phyloP scores from a whole-genome alignment of 768 basidiomycete species.

The Auricularia cornea region DNA sequence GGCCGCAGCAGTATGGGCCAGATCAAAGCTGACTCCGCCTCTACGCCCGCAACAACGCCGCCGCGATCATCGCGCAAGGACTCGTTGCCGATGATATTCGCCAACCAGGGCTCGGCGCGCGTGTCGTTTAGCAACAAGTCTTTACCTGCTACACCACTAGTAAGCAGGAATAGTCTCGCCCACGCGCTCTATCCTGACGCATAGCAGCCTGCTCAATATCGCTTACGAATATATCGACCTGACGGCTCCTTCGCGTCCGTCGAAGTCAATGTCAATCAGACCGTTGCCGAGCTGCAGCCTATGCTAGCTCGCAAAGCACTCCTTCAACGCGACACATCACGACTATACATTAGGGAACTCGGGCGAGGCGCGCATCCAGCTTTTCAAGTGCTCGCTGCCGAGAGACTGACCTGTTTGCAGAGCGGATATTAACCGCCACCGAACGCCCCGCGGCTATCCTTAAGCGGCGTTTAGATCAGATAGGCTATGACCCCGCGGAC shows the following conservation, averaged over 20 bases:
- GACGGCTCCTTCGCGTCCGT: slow-evolving; percentile 68
- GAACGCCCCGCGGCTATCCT: slow-evolving; percentile 85
- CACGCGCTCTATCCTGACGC: not conserved
- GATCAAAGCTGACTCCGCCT: not conserved
- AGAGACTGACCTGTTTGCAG: slow-evolving; percentile 32
- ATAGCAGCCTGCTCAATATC: slow-evolving; percentile 27
- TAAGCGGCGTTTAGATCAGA: slow-evolving; percentile 73
- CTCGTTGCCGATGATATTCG: not conserved
- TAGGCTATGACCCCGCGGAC: slow-evolving; percentile 80
- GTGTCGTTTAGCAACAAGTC: not conserved
- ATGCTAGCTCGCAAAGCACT: slow-evolving; percentile 53
- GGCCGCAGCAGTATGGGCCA: not conserved
- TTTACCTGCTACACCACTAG: not conserved
- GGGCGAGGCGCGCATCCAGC: slow-evolving; percentile 53
- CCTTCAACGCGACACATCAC: slow-evolving; percentile 42
- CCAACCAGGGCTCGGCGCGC: not conserved
- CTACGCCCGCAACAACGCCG: not conserved
- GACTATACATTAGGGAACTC: slow-evolving; percentile 65
- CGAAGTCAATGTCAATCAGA: slow-evolving; percentile 51
- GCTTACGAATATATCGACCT: slow-evolving; percentile 69
- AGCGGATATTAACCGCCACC: slow-evolving; percentile 70
- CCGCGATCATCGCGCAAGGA: not conserved
- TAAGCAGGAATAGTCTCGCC: not conserved
- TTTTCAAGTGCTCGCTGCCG: not conserved
- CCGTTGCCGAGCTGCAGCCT: slow-evolving; percentile 57